phyloP scores from a whole-genome alignment of 2,329 filamentous ascomycete species.

The Aspergillus sp. region DNA sequence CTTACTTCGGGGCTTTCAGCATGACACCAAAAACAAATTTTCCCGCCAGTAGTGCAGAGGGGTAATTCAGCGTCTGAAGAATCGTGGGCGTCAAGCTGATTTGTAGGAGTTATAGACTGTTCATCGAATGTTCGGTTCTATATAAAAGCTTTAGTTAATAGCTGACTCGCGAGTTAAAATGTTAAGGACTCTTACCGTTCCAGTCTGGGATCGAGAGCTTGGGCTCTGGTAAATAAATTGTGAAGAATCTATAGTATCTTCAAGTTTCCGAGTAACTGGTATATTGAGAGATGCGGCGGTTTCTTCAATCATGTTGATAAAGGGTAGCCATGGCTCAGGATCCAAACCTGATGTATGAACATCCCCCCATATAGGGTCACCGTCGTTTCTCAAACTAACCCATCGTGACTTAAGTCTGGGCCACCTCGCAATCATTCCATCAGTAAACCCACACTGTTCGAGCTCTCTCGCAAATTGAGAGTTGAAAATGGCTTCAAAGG shows the following conservation, averaged over 20 bases:
- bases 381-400: slow-evolving; percentile 16
- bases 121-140: neutral
- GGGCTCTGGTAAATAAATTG: neutral
- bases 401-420: slow-evolving; percentile 20
- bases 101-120: too few relatives aligned
- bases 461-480: slow-evolving; percentile 23
- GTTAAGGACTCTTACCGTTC: too few relatives aligned
- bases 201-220: neutral
- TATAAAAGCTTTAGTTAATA: too few relatives aligned
- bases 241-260: slow-evolving; percentile 13
- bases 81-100: neutral
- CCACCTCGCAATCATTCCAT: neutral
- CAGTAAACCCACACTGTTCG: slow-evolving; percentile 17
- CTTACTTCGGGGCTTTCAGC: slow-evolving; percentile 9
- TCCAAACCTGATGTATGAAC: slow-evolving; percentile 24
- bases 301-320: slow-evolving; percentile 14
- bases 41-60: slow-evolving; percentile 19
- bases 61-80: neutral
- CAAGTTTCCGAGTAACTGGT: slow-evolving; percentile 5
- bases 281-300: slow-evolving; percentile 11
- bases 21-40: slow-evolving; percentile 25
- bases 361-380: slow-evolving; percentile 22
- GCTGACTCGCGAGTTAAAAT: too few relatives aligned
- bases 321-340: slow-evolving; percentile 15
- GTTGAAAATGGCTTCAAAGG: slow-evolving; percentile 28